A percentile compares a stretch with the other conserved stretches of the same genome.
Evolutionary conservation across 768 basidiomycete species (phyloP).

Genomic region (Amanita thiersii): DNA sequence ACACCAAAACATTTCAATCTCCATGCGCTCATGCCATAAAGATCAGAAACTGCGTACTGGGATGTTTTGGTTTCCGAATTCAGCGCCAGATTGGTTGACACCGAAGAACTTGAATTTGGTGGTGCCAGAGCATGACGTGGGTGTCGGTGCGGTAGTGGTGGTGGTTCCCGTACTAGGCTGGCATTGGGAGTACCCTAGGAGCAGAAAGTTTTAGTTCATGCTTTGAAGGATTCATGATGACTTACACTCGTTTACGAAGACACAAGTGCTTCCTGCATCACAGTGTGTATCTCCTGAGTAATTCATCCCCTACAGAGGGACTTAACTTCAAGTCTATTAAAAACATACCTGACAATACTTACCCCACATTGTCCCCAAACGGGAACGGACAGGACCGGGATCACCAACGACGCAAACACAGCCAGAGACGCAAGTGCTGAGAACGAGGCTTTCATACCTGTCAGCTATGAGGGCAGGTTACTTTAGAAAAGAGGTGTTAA

Average conservation of each 20-base stretch:
- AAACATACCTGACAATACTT: constrained; percentile 16
- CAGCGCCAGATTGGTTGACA: constrained; percentile 55
- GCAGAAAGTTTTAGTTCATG: not conserved
- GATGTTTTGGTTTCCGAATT: constrained; percentile 42
- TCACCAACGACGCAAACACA: constrained; percentile 19
- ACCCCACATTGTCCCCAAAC: constrained; percentile 49
- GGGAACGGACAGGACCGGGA: constrained; percentile 24
- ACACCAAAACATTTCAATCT: not conserved
- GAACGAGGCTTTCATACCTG: constrained; percentile 24
- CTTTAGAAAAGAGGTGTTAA: too few relatives aligned
- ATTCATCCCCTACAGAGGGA: constrained; percentile 23
- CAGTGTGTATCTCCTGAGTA: constrained; percentile 39
- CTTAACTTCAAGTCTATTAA: not conserved
- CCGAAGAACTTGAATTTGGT: constrained; percentile 60
- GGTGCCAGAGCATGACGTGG: constrained; percentile 27
- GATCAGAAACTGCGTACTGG: constrained; percentile 29
- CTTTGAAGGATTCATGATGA: not conserved
- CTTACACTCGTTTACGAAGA: constrained; percentile 33
- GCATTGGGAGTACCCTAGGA: constrained; percentile 42
- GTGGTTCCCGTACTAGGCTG: constrained; percentile 23
- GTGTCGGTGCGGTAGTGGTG: constrained; percentile 18
- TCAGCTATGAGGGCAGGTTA: too few relatives aligned
- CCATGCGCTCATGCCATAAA: not conserved
- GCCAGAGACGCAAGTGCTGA: constrained; percentile 24
- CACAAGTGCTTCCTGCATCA: constrained; percentile 34